Percentiles rank a stretch among this genome's conserved stretches.
Conservation (phyloP, 2,329 filamentous ascomycete species). For the Fusarium sp. region DNA sequence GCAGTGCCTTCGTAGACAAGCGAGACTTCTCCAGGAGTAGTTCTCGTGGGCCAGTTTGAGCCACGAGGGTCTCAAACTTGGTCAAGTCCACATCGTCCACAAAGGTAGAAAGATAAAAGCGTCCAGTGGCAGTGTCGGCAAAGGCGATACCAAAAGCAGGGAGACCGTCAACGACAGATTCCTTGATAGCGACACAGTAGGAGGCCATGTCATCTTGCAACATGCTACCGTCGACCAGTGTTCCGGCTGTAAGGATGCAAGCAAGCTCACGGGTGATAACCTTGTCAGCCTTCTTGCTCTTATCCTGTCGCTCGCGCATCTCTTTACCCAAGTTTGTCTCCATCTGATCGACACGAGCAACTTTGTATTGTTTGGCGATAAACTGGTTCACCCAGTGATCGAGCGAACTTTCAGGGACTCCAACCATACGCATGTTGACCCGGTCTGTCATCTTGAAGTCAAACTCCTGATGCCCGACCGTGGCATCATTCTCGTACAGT, state of each 20-base stretch:
- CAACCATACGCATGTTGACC: conserved; percentile 99
- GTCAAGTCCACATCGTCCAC: conserved; percentile 92
- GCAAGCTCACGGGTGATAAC: conserved; percentile 91
- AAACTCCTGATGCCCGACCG: conserved; percentile 94
- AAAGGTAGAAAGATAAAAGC: conserved; percentile 94
- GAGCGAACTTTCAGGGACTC: conserved; percentile 94
- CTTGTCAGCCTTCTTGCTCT: conserved; percentile 83
- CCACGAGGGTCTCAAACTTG: conserved; percentile 96
- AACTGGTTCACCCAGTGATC: conserved; percentile 98
- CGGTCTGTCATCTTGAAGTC: conserved; percentile 97
- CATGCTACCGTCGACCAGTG: conserved; percentile 95
- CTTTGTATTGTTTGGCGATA: conserved; percentile 97
- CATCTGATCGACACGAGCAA: conserved; percentile 95
- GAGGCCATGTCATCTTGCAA: conserved; percentile 97
- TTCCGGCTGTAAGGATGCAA: conserved; percentile 90
- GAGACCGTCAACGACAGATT: conserved; percentile 74
- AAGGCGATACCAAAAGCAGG: conserved; percentile 93
- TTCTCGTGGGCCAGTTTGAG: conserved; percentile 89
- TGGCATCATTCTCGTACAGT: conserved; percentile 96
- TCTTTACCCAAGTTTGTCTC: conserved; percentile 96
- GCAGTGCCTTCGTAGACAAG: conserved; percentile 86
- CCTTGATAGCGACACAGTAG: conserved; percentile 95
- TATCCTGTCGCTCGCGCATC: conserved; percentile 90
- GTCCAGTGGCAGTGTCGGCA: conserved; percentile 93
- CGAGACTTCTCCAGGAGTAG: conserved; percentile 87